These are phyloP conservation scores for Brassica juncea DNA, from an alignment of 345 rosid species.

Conservation along the genomic window DNA sequence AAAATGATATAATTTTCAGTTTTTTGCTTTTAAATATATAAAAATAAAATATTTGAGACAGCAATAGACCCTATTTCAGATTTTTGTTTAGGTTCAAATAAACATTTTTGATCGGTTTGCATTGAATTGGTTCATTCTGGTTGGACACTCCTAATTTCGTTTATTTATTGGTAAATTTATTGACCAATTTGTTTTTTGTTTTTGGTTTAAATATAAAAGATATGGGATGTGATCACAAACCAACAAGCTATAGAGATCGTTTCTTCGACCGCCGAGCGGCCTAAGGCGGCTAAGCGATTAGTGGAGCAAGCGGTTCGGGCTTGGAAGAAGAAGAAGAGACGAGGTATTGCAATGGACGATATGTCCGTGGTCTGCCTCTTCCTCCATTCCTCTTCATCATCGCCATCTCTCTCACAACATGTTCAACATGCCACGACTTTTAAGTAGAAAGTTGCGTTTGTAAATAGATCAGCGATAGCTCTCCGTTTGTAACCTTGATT, in stretches of 20 bases:
- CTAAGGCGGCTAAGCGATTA: slow-evolving; percentile 71
- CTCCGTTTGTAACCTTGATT: slow-evolving; percentile 16
- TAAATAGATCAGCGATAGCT: background rate
- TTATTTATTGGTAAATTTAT: background rate
- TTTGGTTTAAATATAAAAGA: slow-evolving; percentile 42
- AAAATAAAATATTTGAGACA: background rate
- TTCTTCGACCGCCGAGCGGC: slow-evolving; percentile 56
- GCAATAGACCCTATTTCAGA: background rate
- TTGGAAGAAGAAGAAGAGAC: slow-evolving; percentile 75
- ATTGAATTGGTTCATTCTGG: background rate
- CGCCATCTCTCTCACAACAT: slow-evolving; percentile 27
- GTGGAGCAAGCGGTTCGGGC: slow-evolving; percentile 63
- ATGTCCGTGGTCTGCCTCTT: slow-evolving; percentile 92
- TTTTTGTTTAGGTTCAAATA: background rate
- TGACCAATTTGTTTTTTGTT: background rate
- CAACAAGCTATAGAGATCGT: slow-evolving; percentile 81
- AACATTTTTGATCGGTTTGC: background rate
- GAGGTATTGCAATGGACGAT: slow-evolving; percentile 83
- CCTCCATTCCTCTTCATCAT: slow-evolving; percentile 55
- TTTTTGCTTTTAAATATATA: background rate
- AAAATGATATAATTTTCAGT: background rate
- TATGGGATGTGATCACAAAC: slow-evolving; percentile 95
- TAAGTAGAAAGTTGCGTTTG: slow-evolving; percentile 10
- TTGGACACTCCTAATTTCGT: background rate
- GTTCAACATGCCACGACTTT: slow-evolving; percentile 17